phyloP scores from a whole-genome alignment of 257 asterid genomes.

The Solanum megistacrolobum region DNA sequence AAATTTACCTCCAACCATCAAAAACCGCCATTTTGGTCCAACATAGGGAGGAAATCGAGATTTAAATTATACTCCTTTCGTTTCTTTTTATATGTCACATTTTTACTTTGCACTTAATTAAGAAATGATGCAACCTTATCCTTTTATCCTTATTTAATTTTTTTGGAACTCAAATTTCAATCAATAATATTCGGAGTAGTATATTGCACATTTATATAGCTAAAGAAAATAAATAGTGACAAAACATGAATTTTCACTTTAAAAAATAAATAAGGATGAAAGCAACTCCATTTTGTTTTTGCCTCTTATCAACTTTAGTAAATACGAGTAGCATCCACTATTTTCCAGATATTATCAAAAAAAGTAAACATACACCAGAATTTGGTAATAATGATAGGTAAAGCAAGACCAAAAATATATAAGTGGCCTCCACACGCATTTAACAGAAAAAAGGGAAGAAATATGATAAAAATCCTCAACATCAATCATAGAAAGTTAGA shows the following conservation, averaged over 20 bases:
- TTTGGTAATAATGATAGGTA: neutral
- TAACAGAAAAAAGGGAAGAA: neutral
- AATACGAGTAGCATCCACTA: neutral
- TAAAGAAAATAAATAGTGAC: neutral
- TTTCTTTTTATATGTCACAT: no score
- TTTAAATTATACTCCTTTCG: neutral
- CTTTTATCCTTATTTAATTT: no score
- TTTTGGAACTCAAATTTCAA: no score
- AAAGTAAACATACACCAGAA: neutral
- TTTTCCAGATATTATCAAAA: no score
- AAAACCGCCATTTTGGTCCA: neutral
- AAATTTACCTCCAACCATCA: neutral
- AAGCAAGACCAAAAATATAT: neutral
- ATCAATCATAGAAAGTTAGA: neutral
- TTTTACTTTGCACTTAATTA: no score
- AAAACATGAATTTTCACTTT: fast-evolving
- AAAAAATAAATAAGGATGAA: neutral
- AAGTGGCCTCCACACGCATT: neutral
- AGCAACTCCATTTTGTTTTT: neutral
- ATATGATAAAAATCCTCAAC: neutral
- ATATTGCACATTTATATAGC: neutral
- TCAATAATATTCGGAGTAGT: no score
- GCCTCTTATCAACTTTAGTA: neutral
- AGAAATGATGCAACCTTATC: no score
- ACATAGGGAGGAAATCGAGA: neutral